Conservation (phyloP, 345 rosid species). For the Combretum micranthum region DNA sequence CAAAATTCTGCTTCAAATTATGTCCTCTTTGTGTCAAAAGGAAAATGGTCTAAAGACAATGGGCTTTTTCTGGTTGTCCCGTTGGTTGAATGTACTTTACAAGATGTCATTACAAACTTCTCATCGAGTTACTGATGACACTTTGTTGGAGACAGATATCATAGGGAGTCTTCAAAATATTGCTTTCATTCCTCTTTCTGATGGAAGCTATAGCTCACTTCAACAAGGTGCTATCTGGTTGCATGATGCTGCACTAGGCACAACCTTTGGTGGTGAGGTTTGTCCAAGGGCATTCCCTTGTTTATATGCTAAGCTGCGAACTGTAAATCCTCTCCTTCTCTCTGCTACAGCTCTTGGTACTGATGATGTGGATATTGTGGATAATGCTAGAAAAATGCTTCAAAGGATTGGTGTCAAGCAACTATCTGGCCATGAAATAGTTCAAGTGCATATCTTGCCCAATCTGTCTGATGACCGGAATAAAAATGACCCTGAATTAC, state of each 20-base stretch:
- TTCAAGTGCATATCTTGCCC: constrained; percentile 70
- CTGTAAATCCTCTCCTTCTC: constrained; percentile 55
- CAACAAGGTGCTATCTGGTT: constrained; percentile 78
- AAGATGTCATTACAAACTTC: constrained; percentile 40
- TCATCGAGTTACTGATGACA: constrained; percentile 26
- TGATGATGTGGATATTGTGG: constrained; percentile 20
- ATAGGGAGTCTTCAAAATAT: constrained; percentile 42
- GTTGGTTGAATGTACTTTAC: constrained; percentile 56
- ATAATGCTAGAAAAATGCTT: constrained; percentile 58
- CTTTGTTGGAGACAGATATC: constrained; percentile 32
- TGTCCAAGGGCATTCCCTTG: constrained; percentile 61
- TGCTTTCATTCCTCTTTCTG: constrained; percentile 82
- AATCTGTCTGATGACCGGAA: constrained; percentile 35
- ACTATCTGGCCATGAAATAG: constrained; percentile 87
- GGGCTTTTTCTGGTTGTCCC: constrained; percentile 72
- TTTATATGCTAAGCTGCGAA: constrained; percentile 64
- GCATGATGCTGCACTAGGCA: constrained; percentile 38
- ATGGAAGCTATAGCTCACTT: constrained; percentile 72
- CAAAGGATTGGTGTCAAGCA: constrained; percentile 67
- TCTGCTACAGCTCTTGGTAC: constrained; percentile 34
- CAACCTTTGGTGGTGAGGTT: constrained; percentile 40
- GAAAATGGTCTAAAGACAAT: constrained; percentile 49
- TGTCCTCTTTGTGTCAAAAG: constrained; percentile 47
- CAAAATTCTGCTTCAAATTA: constrained; percentile 53
- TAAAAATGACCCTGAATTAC: constrained; percentile 26